Evolutionary conservation across 164 flowering plant species (phyloP), one percentile per base, ranked within the genome.

Genomic region (Sedum album): DNA sequence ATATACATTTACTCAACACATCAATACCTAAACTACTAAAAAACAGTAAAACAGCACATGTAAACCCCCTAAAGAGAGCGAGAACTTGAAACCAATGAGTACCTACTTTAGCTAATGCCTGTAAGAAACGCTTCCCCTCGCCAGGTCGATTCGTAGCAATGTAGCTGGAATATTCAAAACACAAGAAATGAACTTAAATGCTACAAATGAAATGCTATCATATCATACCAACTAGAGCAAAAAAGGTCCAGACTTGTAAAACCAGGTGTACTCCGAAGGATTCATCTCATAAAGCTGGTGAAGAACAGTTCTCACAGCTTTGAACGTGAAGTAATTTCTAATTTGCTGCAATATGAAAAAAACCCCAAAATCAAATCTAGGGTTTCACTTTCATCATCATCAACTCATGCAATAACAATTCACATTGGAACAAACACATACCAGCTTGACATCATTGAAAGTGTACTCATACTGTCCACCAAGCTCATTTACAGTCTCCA

Each of bases 101-200:
- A n/a, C n/a, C n/a, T n/a, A n/a, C n/a, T n/a, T n/a, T n/a, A 49
- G 38, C 86, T 60, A 93, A 96, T 13, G 6, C 76, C 62, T 88
- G 93, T 65, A 93, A 72, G 80, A 93, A 93, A 33, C 77, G 80
- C 74, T 88, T 93, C 44, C 89, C 98, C 66, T 88, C 95, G 23
- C 82, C 85, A 38, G 90, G 89, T 66, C 84, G 85, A 73, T 93
- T 83, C 36, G 79, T 36, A 20, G 68, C 85, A 25, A 87, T 75
- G 73, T 81, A 87, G 66, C 98, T 93, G 85, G 31, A 48, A 69
- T 8, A 39, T 8, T 39, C 18, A 64, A 33, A 49, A 20, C 55
- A 49, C 6, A 39, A n/a, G 23, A 49, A 5, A n/a, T 20, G n/a
- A n/a, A 46, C 2, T 20, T 14, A 55, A 25, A 8, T 23, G 30